These are phyloP conservation scores for Myxozyma mucilagina DNA, from an alignment of 805 yeast species.

Conservation along the genomic window DNA sequence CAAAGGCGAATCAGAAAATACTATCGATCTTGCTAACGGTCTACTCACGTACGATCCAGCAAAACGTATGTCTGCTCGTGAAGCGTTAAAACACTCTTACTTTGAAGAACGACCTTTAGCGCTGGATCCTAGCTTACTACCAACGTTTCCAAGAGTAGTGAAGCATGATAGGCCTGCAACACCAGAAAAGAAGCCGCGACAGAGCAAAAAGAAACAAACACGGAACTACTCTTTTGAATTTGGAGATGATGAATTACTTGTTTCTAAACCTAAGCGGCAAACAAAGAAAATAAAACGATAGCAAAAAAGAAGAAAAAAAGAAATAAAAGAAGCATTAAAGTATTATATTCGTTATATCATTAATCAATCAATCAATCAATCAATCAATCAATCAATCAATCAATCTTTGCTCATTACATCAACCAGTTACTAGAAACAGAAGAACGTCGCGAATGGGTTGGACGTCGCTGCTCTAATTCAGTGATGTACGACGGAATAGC, in stretches of 20 bases:
- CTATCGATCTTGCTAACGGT: slow-evolving; percentile 60
- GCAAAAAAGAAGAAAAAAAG: not conserved
- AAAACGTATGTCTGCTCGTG: slow-evolving; percentile 61
- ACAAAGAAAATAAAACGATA: not conserved
- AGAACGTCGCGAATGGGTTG: not conserved
- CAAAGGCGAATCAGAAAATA: slow-evolving; percentile 47
- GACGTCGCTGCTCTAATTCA: not conserved
- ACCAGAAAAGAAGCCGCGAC: not conserved
- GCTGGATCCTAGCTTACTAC: slow-evolving; percentile 19
- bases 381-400: not conserved
- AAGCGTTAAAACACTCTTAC: slow-evolving; percentile 69
- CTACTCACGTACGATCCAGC: slow-evolving; percentile 69
- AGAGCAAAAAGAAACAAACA: not conserved
- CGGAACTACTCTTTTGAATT: not conserved
- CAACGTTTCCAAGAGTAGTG: slow-evolving; percentile 15
- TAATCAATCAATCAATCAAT: not conserved
- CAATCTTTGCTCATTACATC: not conserved
- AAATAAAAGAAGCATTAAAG: not conserved
- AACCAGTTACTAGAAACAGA: slow-evolving; percentile 11
- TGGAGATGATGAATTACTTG: slow-evolving; percentile 2
- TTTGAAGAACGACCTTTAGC: slow-evolving; percentile 64
- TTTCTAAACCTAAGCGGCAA: not conserved
- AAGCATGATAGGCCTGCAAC: not conserved
- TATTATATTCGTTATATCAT: not conserved
- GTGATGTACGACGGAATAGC: slow-evolving; percentile 3